Percentiles rank a stretch among this genome's conserved stretches.
Evolutionary conservation across 2,329 filamentous ascomycete genomes (phyloP).

Genomic region (Tolypocladium capitatum): DNA sequence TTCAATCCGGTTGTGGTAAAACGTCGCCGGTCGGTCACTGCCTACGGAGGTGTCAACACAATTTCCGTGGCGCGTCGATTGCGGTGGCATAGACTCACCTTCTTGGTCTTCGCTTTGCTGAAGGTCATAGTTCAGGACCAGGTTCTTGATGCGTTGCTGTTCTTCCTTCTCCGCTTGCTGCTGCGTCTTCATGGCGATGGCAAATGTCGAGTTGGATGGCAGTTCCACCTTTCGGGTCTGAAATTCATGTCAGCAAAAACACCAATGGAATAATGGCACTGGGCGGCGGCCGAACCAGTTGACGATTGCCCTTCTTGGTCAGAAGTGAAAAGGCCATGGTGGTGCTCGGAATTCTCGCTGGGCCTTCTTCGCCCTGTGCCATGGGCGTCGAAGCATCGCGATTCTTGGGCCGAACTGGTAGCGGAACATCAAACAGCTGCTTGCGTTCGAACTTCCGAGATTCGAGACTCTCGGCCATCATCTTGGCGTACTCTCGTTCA

Average conservation of each 20-base stretch:
- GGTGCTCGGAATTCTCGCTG: slow-evolving; percentile 9
- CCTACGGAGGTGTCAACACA: slow-evolving; percentile 17
- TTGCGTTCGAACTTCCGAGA: slow-evolving; percentile 94
- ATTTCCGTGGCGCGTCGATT: neutral
- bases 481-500: slow-evolving; percentile 91
- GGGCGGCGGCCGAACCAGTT: slow-evolving; percentile 48
- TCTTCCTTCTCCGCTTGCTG: slow-evolving; percentile 92
- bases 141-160: slow-evolving; percentile 94
- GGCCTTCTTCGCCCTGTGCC: slow-evolving; percentile 12
- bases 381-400: slow-evolving; percentile 38
- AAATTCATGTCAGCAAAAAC: neutral
- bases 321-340: slow-evolving; percentile 97
- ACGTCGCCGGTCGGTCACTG: slow-evolving; percentile 33
- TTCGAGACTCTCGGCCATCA: slow-evolving; percentile 96
- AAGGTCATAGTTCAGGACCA: slow-evolving; percentile 93
- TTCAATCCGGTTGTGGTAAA: slow-evolving; percentile 43
- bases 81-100: slow-evolving; percentile 37
- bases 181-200: slow-evolving; percentile 89
- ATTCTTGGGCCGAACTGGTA: slow-evolving; percentile 68
- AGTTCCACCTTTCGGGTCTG: slow-evolving; percentile 85
- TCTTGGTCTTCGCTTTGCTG: slow-evolving; percentile 69
- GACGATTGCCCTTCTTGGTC: slow-evolving; percentile 90
- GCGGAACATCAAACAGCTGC: slow-evolving; percentile 84
- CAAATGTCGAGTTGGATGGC: slow-evolving; percentile 83
- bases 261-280: neutral